A percentile compares a stretch with the other conserved stretches of the same genome.
These are phyloP conservation scores for Rosa persica DNA, from an alignment of 306 rosid species.

Conservation along the genomic window DNA sequence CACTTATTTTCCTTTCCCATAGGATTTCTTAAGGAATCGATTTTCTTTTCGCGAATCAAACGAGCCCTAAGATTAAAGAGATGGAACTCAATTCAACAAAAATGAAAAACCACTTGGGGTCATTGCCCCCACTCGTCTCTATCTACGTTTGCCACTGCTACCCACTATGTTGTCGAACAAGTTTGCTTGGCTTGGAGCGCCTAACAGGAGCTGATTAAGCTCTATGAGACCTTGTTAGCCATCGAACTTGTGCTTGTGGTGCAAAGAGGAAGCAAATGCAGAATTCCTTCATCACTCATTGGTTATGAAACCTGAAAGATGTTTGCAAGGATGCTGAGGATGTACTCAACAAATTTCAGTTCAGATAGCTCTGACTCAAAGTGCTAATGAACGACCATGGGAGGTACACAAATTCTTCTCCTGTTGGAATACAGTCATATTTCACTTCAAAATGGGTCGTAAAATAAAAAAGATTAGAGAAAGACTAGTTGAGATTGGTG, in stretches of 20 bases:
- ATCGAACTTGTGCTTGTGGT: background rate
- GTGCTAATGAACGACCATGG: background rate
- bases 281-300: background rate
- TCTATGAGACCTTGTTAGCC: background rate
- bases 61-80: too few relatives aligned
- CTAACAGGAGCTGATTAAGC: background rate
- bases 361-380: background rate
- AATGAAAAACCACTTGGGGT: too few relatives aligned
- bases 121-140: too few relatives aligned
- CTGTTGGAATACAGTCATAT: conserved; percentile 5
- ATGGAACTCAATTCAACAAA: too few relatives aligned
- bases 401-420: conserved; percentile 11
- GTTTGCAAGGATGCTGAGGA: background rate
- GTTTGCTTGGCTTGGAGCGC: background rate
- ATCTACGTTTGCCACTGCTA: too few relatives aligned
- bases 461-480: background rate
- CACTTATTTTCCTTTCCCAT: too few relatives aligned
- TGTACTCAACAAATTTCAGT: conserved; percentile 12
- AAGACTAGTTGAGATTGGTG: background rate
- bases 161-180: too few relatives aligned
- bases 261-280: conserved; percentile 5
- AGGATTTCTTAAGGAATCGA: too few relatives aligned
- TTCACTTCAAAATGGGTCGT: background rate
- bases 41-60: too few relatives aligned
- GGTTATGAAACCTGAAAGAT: background rate